Evolutionary conservation across 495 filamentous ascomycete genomes (phyloP).

Genomic region (Tuber microsphaerosporum): DNA sequence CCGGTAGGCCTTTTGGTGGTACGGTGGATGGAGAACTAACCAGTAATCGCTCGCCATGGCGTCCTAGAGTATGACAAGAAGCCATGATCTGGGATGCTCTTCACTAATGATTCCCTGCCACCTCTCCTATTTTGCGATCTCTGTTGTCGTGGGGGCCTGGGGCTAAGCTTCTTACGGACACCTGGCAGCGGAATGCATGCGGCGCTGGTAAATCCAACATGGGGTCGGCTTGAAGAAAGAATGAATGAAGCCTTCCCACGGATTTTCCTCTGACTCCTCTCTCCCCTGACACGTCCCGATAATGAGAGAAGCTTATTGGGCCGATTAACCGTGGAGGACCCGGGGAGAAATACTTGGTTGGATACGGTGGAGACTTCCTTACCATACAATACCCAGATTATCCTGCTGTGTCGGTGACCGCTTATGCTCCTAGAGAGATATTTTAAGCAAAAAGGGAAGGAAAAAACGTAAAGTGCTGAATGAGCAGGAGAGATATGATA

Average conservation of each 20-base stretch:
- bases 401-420: background rate
- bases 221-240: background rate
- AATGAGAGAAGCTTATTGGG: background rate
- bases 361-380: background rate
- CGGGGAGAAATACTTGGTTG: background rate
- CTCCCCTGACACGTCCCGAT: background rate
- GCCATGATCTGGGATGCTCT: background rate
- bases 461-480: background rate
- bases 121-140: slow-evolving; percentile 4
- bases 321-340: background rate
- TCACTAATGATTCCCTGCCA: slow-evolving; percentile 3
- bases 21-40: background rate
- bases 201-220: background rate
- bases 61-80: background rate
- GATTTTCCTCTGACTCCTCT: background rate
- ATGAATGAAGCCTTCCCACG: background rate
- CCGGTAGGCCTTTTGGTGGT: background rate
- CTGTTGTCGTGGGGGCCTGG: slow-evolving; percentile 1
- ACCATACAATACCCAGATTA: background rate
- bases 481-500: no score
- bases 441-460: background rate
- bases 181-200: background rate
- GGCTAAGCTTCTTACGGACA: slow-evolving; percentile 1
- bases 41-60: background rate
- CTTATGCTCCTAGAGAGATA: background rate